phyloP scores from a whole-genome alignment of 1,284 basidiomycete genomes.

The Coniferiporia sulphurascens region DNA sequence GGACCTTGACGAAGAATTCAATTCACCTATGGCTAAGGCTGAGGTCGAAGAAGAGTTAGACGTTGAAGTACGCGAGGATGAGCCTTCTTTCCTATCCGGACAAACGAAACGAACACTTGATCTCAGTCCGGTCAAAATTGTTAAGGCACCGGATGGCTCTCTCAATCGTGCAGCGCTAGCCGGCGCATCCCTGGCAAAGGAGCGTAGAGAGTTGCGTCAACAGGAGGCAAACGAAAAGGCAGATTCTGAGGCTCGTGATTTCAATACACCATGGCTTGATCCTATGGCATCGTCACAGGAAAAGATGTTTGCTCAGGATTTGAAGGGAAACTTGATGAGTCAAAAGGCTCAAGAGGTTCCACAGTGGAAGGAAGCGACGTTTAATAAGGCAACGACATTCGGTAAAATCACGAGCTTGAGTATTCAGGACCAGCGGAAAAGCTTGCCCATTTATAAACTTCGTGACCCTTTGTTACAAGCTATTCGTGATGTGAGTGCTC shows the following conservation, averaged over 20 bases:
- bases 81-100: conserved; percentile 93
- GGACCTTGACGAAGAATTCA: conserved; percentile 90
- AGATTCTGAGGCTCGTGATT: conserved; percentile 90
- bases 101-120: conserved; percentile 95
- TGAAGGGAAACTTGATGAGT: conserved; percentile 77
- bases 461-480: conserved; percentile 90
- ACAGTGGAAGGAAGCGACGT: conserved; percentile 89
- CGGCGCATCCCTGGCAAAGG: conserved; percentile 91
- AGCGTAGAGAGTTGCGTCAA: conserved; percentile 89
- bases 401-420: conserved; percentile 88
- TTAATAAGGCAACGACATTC: conserved; percentile 97
- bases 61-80: conserved; percentile 95
- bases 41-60: conserved; percentile 96
- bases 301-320: conserved; percentile 89
- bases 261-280: conserved; percentile 95
- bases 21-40: conserved; percentile 68
- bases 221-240: conserved; percentile 94
- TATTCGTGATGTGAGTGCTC: conserved; percentile 69
- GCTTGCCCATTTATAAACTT: conserved; percentile 93
- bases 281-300: conserved; percentile 92
- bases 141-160: conserved; percentile 92
- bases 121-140: conserved; percentile 95
- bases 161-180: conserved; percentile 93
- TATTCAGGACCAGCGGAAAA: conserved; percentile 91
- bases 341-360: conserved; percentile 82